Evolutionary conservation across 371 early-diverging fungal species (phyloP), one percentile per base, ranked within the genome.

Genomic region (Parasitella parasitica): DNA sequence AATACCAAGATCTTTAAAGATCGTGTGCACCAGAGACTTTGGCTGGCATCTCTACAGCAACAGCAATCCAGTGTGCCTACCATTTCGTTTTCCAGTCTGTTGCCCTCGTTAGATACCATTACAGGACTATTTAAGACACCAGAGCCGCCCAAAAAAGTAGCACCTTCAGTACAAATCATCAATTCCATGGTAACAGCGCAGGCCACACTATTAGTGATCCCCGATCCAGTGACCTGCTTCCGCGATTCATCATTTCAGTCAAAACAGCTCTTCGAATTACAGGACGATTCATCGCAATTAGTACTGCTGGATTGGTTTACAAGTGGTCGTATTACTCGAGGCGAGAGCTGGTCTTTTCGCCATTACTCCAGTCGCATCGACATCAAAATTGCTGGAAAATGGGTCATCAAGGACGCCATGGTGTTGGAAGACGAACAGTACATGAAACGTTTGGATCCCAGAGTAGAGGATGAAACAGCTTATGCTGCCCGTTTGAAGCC

Each of bases 301-400:
- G 77, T 92, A 0, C 57, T 91, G 13, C 68, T 93, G 46, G 94
- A 94, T 62, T 94, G 94, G 92, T 86, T 91, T 68, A 91, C 91
- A 2, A 84, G 89, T 56, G 94, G 94, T 2, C 67, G 94, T 39
- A 73, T 81, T 63, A 81, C 84, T 5, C 66, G 90, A 0, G 92
- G 92, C 16, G 94, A 94, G 58, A 69, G 62, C 11, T 94, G 92
- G 92, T 70, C 75, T 12, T 92, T 91, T 64, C 67, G 79, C 4
- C 73, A 78, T 41, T 93, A 91, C 76, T 72, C 81, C 27, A 85
- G 86, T 54, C 73, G 78, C 9, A 89, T 89, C 54, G 80, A 83
- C 43, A 70, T 91, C 6, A 62, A 59, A n/a, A 52, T 85, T 2
- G 76, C 51, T n/a, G 60, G 49, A 15, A 69, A 63, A 6, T 53